Percentiles rank a stretch among this genome's conserved stretches.
Conservation (phyloP, 2,329 filamentous ascomycete species). For the Neopestalotiopsis sp. region DNA sequence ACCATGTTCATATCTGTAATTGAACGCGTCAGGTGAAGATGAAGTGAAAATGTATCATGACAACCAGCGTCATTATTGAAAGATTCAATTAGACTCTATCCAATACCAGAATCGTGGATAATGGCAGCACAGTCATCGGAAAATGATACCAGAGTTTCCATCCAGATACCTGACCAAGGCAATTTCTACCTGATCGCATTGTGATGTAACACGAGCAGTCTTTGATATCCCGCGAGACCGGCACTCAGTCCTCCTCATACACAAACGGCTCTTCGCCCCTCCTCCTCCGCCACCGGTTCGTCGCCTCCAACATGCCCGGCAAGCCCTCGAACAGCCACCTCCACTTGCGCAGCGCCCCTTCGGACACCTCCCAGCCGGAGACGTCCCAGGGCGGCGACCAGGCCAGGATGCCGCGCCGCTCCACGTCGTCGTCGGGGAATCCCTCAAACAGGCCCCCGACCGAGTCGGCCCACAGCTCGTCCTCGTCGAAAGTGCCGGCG, state of each 20-base stretch:
- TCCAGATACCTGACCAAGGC: too few species aligned
- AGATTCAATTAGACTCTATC: too few species aligned
- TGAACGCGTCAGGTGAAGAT: too few species aligned
- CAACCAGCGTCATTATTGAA: too few species aligned
- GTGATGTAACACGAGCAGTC: not conserved
- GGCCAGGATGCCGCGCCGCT: conserved; percentile 45
- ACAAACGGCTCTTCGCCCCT: conserved; percentile 39
- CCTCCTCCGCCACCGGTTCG: conserved; percentile 41
- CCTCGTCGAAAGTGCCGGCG: conserved; percentile 44
- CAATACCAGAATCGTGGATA: too few species aligned
- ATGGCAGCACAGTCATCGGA: too few species aligned
- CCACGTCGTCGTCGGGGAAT: conserved; percentile 47
- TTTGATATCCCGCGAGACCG: too few species aligned
- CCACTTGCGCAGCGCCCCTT: conserved; percentile 46
- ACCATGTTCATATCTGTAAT: too few species aligned
- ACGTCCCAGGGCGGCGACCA: conserved; percentile 49
- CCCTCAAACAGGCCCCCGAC: conserved; percentile 50
- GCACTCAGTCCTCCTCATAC: conserved; percentile 24
- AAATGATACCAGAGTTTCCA: too few species aligned
- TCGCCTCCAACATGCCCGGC: conserved; percentile 37
- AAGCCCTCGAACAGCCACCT: conserved; percentile 37
- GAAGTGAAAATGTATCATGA: too few species aligned
- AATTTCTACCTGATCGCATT: not conserved
- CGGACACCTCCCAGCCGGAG: conserved; percentile 46
- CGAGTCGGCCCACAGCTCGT: conserved; percentile 48